These are phyloP conservation scores for Diutina catenulata DNA, from an alignment of 1,139 yeast species.

Conservation along the genomic window DNA sequence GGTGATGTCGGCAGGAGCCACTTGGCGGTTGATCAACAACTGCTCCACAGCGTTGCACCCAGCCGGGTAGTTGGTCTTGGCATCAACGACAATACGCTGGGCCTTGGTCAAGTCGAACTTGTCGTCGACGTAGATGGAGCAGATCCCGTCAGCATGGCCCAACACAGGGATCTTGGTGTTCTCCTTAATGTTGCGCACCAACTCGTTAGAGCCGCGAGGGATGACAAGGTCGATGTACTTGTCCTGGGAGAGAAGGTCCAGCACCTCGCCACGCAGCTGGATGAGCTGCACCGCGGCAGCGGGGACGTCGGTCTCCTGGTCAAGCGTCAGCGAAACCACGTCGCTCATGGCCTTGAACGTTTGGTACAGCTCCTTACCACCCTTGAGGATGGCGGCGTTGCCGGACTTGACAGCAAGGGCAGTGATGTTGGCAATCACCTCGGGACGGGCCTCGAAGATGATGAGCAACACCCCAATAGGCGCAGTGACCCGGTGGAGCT, in stretches of 20 bases:
- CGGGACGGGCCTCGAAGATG: slow-evolving; percentile 95
- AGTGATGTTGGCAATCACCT: slow-evolving; percentile 94
- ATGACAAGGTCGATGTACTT: slow-evolving; percentile 86
- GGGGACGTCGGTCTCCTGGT: slow-evolving; percentile 56
- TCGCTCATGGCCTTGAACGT: slow-evolving; percentile 78
- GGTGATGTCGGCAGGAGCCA: slow-evolving; percentile 30
- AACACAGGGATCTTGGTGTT: slow-evolving; percentile 90
- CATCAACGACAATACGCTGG: slow-evolving; percentile 59
- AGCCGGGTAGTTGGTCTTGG: slow-evolving; percentile 95
- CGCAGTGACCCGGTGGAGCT: slow-evolving; percentile 70
- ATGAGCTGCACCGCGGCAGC: slow-evolving; percentile 73
- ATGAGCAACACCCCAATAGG: slow-evolving; percentile 92
- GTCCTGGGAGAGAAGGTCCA: slow-evolving; percentile 75
- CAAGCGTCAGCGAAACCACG: slow-evolving; percentile 52
- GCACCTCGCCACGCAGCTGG: slow-evolving; percentile 80
- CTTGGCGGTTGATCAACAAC: slow-evolving; percentile 49
- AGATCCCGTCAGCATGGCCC: slow-evolving; percentile 98
- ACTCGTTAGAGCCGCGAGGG: slow-evolving; percentile 91
- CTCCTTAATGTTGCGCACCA: slow-evolving; percentile 75
- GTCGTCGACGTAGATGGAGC: slow-evolving; percentile 74
- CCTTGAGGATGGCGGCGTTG: slow-evolving; percentile 89
- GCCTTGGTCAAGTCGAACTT: slow-evolving; percentile 74
- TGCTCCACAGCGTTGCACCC: slow-evolving; percentile 97
- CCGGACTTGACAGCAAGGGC: slow-evolving; percentile 95
- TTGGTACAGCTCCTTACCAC: slow-evolving; percentile 85